phyloP scores from a whole-genome alignment of 768 basidiomycete species.

The Trametopsis cervina region DNA sequence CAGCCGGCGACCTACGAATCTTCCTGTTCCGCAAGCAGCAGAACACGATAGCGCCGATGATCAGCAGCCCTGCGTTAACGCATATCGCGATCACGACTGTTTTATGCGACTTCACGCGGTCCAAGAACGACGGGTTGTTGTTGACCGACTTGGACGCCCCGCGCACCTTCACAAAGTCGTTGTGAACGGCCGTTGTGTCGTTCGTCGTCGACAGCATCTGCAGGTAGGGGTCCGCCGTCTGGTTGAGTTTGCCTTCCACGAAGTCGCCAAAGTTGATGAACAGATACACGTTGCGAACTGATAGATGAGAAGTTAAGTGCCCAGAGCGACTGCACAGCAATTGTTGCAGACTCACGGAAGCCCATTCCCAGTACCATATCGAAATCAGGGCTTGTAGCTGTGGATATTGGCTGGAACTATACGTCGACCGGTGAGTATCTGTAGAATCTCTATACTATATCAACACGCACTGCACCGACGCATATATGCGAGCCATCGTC shows the following conservation, averaged over 20 bases:
- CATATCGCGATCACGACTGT: constrained; percentile 65
- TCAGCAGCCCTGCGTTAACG: constrained; percentile 55
- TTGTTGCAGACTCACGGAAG: constrained; percentile 41
- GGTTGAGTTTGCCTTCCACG: constrained; percentile 32
- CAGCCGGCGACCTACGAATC: constrained; percentile 10
- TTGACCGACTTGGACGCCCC: constrained; percentile 13
- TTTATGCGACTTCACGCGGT: constrained; percentile 58
- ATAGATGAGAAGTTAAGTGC: background rate
- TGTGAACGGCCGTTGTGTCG: constrained; percentile 31
- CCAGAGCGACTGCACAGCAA: background rate
- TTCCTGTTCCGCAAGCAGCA: constrained; percentile 10
- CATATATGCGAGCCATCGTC: constrained; percentile 25
- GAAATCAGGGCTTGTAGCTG: constrained; percentile 39
- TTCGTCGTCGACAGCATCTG: constrained; percentile 56
- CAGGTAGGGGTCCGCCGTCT: constrained; percentile 44
- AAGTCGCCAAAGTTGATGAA: constrained; percentile 62
- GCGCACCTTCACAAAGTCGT: constrained; percentile 28
- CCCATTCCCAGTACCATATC: constrained; percentile 72
- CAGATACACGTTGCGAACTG: constrained; percentile 62
- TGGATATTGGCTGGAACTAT: constrained; percentile 67
- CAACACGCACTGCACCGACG: constrained; percentile 36
- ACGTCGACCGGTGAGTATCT: no score
- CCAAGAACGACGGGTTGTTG: constrained; percentile 21
- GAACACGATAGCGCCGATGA: constrained; percentile 33
- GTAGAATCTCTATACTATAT: background rate